Evolutionary conservation across 2,329 filamentous ascomycete genomes (phyloP).

Genomic region (Penicillium fuscoglaucum): DNA sequence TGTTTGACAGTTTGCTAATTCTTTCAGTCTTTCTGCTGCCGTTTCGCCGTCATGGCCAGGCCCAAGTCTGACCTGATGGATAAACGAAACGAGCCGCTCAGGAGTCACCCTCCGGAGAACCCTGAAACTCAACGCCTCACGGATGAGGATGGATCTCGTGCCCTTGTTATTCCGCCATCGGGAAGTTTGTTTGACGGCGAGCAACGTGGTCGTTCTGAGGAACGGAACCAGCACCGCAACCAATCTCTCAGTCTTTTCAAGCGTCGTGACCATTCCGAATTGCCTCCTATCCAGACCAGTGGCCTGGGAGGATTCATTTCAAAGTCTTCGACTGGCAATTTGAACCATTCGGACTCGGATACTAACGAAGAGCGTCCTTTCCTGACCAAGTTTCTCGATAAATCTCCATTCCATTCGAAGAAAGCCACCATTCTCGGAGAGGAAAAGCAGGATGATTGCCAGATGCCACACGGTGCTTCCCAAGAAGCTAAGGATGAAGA

Average conservation of each 20-base stretch:
- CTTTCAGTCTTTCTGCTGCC: not conserved
- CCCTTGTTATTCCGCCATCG: not conserved
- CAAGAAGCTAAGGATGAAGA: not conserved
- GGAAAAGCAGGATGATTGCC: not conserved
- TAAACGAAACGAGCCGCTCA: not conserved
- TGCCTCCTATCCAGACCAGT: not conserved
- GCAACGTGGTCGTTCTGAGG: not conserved
- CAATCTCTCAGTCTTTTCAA: not conserved
- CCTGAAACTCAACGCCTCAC: not conserved
- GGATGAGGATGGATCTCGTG: not conserved
- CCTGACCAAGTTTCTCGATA: not conserved
- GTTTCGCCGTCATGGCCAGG: conserved; percentile 2
- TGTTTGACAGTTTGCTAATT: not conserved
- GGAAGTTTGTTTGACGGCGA: not conserved
- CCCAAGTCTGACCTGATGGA: not conserved
- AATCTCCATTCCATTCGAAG: not conserved
- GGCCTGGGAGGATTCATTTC: not conserved
- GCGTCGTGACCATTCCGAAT: not conserved
- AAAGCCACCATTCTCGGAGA: not conserved
- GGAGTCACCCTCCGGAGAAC: not conserved
- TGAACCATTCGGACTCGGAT: not conserved
- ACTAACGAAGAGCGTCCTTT: not conserved
- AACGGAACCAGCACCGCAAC: not conserved
- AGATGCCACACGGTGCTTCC: not conserved
- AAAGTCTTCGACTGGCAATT: not conserved